A percentile compares a stretch with the other conserved stretches of the same genome.
phyloP scores from a whole-genome alignment of 1,284 basidiomycete species.

The Flammula alnicola region DNA sequence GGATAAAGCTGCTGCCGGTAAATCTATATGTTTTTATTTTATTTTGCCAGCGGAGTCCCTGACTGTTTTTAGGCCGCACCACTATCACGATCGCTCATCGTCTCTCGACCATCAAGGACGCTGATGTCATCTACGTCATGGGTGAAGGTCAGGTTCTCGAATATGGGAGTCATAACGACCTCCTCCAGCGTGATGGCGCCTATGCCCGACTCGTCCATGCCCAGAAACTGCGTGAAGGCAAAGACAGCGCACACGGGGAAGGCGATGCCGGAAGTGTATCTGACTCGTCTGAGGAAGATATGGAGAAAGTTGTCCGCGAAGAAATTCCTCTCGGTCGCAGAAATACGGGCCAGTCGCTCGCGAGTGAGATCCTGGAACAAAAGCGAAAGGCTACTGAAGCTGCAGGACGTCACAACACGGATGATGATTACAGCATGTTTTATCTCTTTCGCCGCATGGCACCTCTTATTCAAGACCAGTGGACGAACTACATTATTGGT shows the following conservation, averaged over 20 bases:
- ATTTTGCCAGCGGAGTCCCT: too few species aligned
- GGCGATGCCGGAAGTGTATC: slow-evolving; percentile 39
- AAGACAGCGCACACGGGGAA: slow-evolving; percentile 42
- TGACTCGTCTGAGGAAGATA: slow-evolving; percentile 46
- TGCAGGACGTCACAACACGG: slow-evolving; percentile 41
- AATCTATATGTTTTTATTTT: too few species aligned
- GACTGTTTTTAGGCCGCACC: slow-evolving; percentile 76
- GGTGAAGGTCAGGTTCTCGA: slow-evolving; percentile 86
- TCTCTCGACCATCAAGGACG: slow-evolving; percentile 81
- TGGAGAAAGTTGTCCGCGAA: slow-evolving; percentile 58
- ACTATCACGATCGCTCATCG: slow-evolving; percentile 83
- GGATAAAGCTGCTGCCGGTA: slow-evolving; percentile 84
- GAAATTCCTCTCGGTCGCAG: slow-evolving; percentile 71
- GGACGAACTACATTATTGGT: slow-evolving; percentile 56
- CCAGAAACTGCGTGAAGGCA: slow-evolving; percentile 78
- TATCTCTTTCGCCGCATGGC: slow-evolving; percentile 80
- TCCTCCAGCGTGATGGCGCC: slow-evolving; percentile 70
- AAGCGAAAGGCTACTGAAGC: slow-evolving; percentile 39
- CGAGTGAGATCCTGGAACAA: slow-evolving; percentile 71
- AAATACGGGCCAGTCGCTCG: slow-evolving; percentile 69
- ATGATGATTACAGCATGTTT: slow-evolving; percentile 51
- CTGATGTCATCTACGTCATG: slow-evolving; percentile 88
- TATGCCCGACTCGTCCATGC: slow-evolving; percentile 82
- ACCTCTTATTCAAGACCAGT: slow-evolving; percentile 56
- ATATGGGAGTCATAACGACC: slow-evolving; percentile 81